Evolutionary conservation across 345 rosid species (phyloP), one percentile per base, ranked within the genome.

Genomic region (Acer saccharum): DNA sequence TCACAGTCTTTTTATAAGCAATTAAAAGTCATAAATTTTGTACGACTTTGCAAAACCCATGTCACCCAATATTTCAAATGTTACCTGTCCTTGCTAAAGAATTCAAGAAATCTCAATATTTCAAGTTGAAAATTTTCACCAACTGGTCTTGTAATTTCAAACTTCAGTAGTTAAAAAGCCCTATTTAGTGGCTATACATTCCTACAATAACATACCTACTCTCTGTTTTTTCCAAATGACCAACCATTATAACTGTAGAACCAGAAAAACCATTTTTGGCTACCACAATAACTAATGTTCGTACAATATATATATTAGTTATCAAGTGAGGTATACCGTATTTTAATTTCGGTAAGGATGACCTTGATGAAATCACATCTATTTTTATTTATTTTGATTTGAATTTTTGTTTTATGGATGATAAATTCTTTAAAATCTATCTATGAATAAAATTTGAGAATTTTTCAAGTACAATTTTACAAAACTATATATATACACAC

Each of bases 121-220:
- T 29, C 29, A 50, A 65, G 77, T 80, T 60, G 50, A 44, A 65
- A 74, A 69, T 80, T 72, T 76, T 67, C 80, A 83, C 86, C 87
- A 77, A 80, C 82, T 68, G 71, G 84, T 87, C 86, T 63, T 80
- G 80, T 63, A 65, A 74, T 54, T 83, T 81, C 80, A 84, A 72
- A 63, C 6, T 82, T 66, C 69, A 76, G 86, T 80, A 83, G 72
- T 20, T 58, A 58, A 58, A 58, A 58, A 43, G 10, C 55, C 55
- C 55, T 50, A 13, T 14, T 14, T 13, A 35, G 39, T 65, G 79
- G 73, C 6, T 79, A 72, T 69, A 74, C 39, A 35, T 63, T 76
- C 72, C 78, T 68, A 21, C 77, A 76, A 17, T 77, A 78, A 62
- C 69, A 57, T 69, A 83, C 80, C 83, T 65, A 70, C 70, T 58